A percentile compares a stretch with the other conserved stretches of the same genome.
Evolutionary conservation across 2,329 filamentous ascomycete species (phyloP).

Genomic region (Fusarium kyushuense): DNA sequence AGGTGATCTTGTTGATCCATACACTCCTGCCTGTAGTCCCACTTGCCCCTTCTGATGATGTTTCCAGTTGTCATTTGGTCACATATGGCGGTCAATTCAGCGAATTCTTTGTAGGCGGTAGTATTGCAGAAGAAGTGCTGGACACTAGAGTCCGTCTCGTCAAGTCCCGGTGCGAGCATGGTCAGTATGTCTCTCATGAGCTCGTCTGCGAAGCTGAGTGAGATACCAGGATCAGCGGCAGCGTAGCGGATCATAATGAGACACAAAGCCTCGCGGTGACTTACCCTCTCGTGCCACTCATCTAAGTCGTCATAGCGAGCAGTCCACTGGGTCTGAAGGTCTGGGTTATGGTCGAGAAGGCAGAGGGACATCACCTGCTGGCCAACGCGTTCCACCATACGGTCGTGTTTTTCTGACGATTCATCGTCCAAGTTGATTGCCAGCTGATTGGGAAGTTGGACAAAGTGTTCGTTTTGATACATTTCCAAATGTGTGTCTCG

Average conservation of each 20-base stretch:
- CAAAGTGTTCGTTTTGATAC: slow-evolving; percentile 1
- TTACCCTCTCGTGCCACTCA: background rate
- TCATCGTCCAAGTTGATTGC: slow-evolving; percentile 9
- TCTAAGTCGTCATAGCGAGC: background rate
- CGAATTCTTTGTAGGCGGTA: background rate
- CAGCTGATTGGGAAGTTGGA: slow-evolving; percentile 10
- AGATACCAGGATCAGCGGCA: slow-evolving; percentile 27
- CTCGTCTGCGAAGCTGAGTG: slow-evolving; percentile 10
- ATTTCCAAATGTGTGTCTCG: background rate
- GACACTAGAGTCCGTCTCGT: background rate
- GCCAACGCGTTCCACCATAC: background rate
- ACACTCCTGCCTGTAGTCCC: background rate
- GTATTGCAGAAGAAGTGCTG: slow-evolving; percentile 1
- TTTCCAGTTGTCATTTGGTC: background rate
- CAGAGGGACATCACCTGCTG: slow-evolving; percentile 4
- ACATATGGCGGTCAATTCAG: background rate
- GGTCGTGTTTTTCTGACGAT: background rate
- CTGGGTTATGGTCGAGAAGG: background rate
- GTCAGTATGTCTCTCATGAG: slow-evolving; percentile 24
- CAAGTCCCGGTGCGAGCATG: slow-evolving; percentile 12
- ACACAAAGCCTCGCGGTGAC: background rate
- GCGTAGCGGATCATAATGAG: slow-evolving; percentile 4
- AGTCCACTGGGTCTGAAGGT: background rate
- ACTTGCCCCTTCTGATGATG: background rate
- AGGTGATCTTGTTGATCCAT: background rate